These are phyloP conservation scores for Plasmodium vivax DNA, from an alignment of 169 alveolate species.

Conservation along the genomic window DNA sequence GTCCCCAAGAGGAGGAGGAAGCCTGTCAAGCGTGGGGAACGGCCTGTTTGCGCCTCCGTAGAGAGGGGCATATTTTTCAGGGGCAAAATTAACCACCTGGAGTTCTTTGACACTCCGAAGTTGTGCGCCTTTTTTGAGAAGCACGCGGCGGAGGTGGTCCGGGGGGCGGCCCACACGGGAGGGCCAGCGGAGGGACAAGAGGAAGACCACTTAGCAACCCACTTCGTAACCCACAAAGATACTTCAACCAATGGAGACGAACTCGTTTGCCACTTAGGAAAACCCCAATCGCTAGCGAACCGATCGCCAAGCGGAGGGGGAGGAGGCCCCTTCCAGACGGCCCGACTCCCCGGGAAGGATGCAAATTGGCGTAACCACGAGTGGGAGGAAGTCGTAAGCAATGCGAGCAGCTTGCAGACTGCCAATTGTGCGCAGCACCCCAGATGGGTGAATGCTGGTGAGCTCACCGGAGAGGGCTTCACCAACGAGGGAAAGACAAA, in stretches of 20 bases:
- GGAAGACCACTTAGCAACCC: no score
- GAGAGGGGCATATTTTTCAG: slow-evolving; percentile 16
- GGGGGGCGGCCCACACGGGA: neutral
- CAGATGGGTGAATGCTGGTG: neutral
- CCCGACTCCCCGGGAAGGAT: neutral
- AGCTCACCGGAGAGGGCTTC: neutral
- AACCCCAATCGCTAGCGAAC: neutral
- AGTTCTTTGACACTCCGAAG: slow-evolving; percentile 17
- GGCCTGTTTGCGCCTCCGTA: neutral
- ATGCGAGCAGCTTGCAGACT: neutral
- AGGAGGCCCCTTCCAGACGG: neutral
- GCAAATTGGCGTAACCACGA: neutral
- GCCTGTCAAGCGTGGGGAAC: neutral
- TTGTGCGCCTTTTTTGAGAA: slow-evolving; percentile 33
- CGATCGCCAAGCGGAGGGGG: neutral
- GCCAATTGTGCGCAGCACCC: neutral
- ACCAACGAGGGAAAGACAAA: neutral
- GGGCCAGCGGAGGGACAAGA: neutral
- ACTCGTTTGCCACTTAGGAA: neutral
- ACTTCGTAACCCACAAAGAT: neutral
- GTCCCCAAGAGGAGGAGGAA: slow-evolving; percentile 2
- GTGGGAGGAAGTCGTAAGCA: neutral
- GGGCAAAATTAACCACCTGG: slow-evolving; percentile 22
- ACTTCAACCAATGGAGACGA: neutral
- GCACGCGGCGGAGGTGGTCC: neutral